These are phyloP conservation scores for Cadophora sp. DNA, from an alignment of 2,329 filamentous ascomycete genomes.

Conservation along the genomic window DNA sequence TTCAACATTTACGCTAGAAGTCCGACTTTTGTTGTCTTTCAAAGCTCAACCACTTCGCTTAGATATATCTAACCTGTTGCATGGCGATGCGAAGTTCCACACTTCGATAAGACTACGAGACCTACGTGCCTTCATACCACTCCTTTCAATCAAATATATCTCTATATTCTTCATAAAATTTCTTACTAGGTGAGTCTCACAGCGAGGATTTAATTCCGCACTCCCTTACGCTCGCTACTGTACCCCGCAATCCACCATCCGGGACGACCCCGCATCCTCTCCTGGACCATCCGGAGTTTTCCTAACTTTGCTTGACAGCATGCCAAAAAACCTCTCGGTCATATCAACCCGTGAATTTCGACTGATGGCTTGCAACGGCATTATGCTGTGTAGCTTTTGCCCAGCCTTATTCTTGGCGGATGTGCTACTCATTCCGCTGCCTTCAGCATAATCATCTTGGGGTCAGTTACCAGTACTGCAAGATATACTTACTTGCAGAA, in stretches of 20 bases:
- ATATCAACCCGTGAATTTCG: too few species aligned
- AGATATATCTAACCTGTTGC: too few species aligned
- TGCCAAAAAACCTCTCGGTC: neutral
- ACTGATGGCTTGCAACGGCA: conserved; percentile 2
- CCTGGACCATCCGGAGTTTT: neutral
- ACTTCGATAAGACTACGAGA: neutral
- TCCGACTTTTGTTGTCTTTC: neutral
- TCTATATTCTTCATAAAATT: too few species aligned
- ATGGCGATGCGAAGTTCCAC: too few species aligned
- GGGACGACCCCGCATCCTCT: neutral
- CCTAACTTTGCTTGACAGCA: neutral
- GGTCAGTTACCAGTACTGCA: too few species aligned
- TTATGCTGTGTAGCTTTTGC: neutral
- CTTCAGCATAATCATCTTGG: neutral
- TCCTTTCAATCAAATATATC: neutral
- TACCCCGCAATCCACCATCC: neutral
- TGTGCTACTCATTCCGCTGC: neutral
- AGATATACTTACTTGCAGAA: too few species aligned
- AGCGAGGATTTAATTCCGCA: conserved; percentile 7
- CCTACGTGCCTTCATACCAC: neutral
- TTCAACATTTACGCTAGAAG: too few species aligned
- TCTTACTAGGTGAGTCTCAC: neutral
- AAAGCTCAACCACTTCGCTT: neutral
- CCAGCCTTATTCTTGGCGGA: neutral
- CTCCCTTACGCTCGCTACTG: neutral